Conservation (phyloP, 1,284 basidiomycete genomes). For the Cutaneotrichosporon sp. region DNA sequence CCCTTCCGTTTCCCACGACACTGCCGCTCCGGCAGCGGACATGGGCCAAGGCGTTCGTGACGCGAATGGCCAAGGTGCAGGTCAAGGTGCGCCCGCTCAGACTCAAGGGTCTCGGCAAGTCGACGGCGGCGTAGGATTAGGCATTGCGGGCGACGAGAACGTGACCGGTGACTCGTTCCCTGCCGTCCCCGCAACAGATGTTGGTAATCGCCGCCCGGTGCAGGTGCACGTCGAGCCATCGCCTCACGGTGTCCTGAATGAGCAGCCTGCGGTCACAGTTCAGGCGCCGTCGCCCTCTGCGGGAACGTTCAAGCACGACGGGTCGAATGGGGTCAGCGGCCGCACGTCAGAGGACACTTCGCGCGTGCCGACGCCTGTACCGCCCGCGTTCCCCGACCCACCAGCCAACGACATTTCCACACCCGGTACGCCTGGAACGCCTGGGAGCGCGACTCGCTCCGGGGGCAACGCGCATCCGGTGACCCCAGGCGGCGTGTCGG, state of each 20-base stretch:
- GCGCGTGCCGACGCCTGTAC: not conserved
- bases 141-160: constrained; percentile 1
- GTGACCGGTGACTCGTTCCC: not conserved
- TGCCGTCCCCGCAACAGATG: not conserved
- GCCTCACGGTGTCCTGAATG: constrained; percentile 11
- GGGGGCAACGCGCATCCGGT: not conserved
- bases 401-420: constrained; percentile 4
- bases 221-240: constrained; percentile 42
- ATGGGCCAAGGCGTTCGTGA: not conserved
- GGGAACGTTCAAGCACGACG: too few relatives aligned
- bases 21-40: not conserved
- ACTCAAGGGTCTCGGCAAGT: not conserved
- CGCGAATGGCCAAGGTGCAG: not conserved
- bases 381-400: constrained; percentile 4
- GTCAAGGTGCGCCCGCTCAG: not conserved
- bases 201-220: constrained; percentile 12
- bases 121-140: not conserved
- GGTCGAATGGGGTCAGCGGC: not conserved
- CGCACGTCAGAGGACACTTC: not conserved
- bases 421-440: not conserved
- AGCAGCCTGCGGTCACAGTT: not conserved
- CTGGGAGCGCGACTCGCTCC: not conserved
- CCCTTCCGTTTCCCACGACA: not conserved
- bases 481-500: not conserved
- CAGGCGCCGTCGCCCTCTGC: constrained; percentile 2